Evolutionary conservation across 164 flowering plant genomes (phyloP).

Genomic region (Taxillus chinensis): DNA sequence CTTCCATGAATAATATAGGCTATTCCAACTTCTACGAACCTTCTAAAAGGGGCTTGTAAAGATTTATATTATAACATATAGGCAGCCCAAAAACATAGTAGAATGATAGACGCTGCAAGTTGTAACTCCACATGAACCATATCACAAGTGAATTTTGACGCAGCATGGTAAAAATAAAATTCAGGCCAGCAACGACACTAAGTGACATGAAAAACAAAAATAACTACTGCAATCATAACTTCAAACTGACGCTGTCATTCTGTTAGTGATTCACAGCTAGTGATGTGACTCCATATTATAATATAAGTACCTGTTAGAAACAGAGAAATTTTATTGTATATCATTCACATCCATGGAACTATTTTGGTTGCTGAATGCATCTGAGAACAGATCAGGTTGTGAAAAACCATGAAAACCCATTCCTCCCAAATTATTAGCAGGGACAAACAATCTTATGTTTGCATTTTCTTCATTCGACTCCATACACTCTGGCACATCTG

Average conservation of each 20-base stretch:
- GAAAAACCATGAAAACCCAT: slow-evolving; percentile 24
- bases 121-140: no score
- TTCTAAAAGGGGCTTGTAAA: no score
- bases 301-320: slow-evolving; percentile 30
- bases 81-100: no score
- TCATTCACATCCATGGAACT: slow-evolving; percentile 12
- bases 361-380: slow-evolving; percentile 15
- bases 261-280: background rate
- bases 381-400: slow-evolving; percentile 25
- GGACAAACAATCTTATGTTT: slow-evolving; percentile 2
- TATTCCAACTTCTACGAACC: no score
- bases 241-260: background rate
- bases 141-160: background rate
- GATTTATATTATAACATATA: no score
- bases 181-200: background rate
- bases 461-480: slow-evolving; percentile 14
- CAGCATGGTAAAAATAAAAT: background rate
- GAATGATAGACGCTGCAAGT: no score
- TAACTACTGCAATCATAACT: background rate
- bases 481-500: slow-evolving; percentile 8
- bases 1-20: no score
- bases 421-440: slow-evolving; percentile 14
- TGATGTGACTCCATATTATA: background rate
- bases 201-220: no score
- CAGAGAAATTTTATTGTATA: slow-evolving; percentile 17